phyloP scores from a whole-genome alignment of 257 asterid species.

The Nicotiana noctiflora region DNA sequence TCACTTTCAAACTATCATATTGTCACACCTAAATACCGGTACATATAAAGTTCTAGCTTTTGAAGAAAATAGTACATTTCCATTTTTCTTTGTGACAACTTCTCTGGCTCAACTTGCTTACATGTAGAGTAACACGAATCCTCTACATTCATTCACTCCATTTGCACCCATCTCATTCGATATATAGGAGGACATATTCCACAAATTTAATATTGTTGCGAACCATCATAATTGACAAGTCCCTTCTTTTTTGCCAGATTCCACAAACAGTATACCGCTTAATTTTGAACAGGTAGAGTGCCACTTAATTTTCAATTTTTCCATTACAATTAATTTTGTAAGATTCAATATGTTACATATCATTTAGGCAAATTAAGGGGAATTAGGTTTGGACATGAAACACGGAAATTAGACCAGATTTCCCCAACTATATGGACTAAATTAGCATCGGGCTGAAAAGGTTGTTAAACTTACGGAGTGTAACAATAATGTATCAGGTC shows the following conservation, averaged over 20 bases:
- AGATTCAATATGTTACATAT: background rate
- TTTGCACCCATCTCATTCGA: background rate
- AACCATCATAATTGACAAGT: background rate
- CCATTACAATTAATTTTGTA: background rate
- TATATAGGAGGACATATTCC: background rate
- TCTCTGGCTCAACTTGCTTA: too few relatives aligned
- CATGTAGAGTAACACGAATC: too few relatives aligned
- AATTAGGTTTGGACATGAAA: background rate
- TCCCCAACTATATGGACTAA: background rate
- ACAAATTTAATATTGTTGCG: background rate
- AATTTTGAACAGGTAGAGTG: background rate
- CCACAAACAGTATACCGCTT: background rate
- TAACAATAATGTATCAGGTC: too few relatives aligned
- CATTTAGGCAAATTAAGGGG: too few relatives aligned
- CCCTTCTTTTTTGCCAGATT: background rate
- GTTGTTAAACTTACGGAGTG: too few relatives aligned
- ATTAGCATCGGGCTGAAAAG: background rate
- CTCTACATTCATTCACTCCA: too few relatives aligned
- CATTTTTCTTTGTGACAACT: too few relatives aligned
- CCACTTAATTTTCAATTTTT: background rate
- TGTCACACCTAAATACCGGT: too few relatives aligned
- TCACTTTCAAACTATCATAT: too few relatives aligned
- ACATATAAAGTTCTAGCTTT: too few relatives aligned
- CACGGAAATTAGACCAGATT: background rate
- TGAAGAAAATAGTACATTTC: too few relatives aligned